A percentile compares a stretch with the other conserved stretches of the same genome.
Conservation (phyloP, 1,284 basidiomycete genomes). For the Ceratobasidium sp. region DNA sequence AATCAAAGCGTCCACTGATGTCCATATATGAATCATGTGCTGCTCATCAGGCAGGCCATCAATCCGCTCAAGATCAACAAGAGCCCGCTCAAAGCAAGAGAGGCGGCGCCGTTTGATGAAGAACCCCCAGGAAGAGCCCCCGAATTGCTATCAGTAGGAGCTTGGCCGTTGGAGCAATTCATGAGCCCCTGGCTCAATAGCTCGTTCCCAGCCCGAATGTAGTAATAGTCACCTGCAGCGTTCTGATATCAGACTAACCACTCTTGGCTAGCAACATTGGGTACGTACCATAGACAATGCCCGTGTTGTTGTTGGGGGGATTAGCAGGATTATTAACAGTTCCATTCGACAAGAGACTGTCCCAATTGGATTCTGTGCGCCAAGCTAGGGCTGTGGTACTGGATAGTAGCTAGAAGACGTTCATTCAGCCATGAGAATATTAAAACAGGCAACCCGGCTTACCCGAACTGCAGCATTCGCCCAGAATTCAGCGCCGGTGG, state of each 20-base stretch:
- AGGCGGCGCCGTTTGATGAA: slow-evolving; percentile 5
- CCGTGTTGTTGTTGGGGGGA: slow-evolving; percentile 63
- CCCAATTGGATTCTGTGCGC: slow-evolving; percentile 55
- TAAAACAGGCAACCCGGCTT: slow-evolving; percentile 41
- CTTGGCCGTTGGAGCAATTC: slow-evolving; percentile 28
- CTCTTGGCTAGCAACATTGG: slow-evolving; percentile 50
- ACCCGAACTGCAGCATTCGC: slow-evolving; percentile 60
- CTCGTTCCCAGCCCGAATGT: slow-evolving; percentile 48
- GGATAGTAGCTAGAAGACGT: slow-evolving; percentile 55
- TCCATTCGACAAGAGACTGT: slow-evolving; percentile 69
- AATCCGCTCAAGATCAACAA: slow-evolving; percentile 14
- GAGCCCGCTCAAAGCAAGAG: neutral
- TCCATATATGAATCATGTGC: neutral
- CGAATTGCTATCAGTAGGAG: slow-evolving; percentile 42
- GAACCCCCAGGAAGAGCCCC: neutral
- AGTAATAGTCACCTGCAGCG: slow-evolving; percentile 55
- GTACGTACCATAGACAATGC: slow-evolving; percentile 63
- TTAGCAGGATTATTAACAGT: slow-evolving; percentile 64
- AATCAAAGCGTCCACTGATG: neutral
- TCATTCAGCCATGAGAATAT: neutral
- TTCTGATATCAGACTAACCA: neutral
- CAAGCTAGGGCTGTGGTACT: slow-evolving; percentile 63
- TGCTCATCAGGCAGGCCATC: slow-evolving; percentile 13
- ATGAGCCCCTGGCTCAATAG: slow-evolving; percentile 5
- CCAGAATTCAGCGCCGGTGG: slow-evolving; percentile 55